phyloP scores from a whole-genome alignment of 2,329 filamentous ascomycete species.

The Xylariomycetidae sp. region DNA sequence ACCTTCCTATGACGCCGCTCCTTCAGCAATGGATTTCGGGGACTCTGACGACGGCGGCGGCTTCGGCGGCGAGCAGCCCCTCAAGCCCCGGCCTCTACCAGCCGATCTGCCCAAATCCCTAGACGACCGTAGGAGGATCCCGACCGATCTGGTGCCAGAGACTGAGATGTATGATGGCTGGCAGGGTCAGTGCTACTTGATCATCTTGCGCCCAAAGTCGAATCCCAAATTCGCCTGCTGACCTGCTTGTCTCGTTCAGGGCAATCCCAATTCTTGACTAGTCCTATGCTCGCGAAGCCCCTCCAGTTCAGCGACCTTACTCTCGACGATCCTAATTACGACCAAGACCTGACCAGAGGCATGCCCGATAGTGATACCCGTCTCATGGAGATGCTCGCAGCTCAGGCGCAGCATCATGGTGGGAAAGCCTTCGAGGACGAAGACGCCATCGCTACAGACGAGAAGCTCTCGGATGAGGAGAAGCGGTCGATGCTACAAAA shows the following conservation, averaged over 20 bases:
- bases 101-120: constrained; percentile 85
- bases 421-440: constrained; percentile 71
- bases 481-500: constrained; percentile 82
- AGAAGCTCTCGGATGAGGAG: constrained; percentile 67
- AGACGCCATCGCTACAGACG: constrained; percentile 70
- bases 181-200: constrained; percentile 62
- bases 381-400: constrained; percentile 92
- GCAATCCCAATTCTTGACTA: constrained; percentile 91
- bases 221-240: no score
- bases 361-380: constrained; percentile 75
- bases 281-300: constrained; percentile 77
- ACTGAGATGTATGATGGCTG: constrained; percentile 99
- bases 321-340: constrained; percentile 72
- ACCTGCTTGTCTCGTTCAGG: constrained; percentile 46
- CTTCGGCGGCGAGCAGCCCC: constrained; percentile 34
- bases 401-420: constrained; percentile 81
- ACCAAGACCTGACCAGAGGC: constrained; percentile 57
- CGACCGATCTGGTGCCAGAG: constrained; percentile 65
- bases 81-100: constrained; percentile 58
- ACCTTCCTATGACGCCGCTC: constrained; percentile 24
- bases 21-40: constrained; percentile 56
- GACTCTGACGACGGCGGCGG: constrained; percentile 43
- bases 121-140: constrained; percentile 74
- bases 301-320: constrained; percentile 77
- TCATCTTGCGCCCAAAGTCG: constrained; percentile 9